Conservation (phyloP, 1,139 yeast genomes). For the Candida sojae region DNA sequence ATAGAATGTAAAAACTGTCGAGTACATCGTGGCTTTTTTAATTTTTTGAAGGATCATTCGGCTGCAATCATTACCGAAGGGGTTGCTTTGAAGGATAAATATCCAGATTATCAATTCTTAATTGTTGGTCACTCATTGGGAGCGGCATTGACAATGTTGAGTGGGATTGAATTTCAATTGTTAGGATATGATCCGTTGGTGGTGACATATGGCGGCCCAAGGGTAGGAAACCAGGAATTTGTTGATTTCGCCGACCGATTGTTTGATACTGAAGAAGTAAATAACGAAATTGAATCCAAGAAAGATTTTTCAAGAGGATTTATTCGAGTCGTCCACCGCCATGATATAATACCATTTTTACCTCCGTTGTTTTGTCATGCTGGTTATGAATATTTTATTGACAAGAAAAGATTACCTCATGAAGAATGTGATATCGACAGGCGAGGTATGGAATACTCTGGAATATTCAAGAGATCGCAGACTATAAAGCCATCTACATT, state of each 20-base stretch:
- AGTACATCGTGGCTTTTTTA: constrained; percentile 61
- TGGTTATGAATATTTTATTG: constrained; percentile 52
- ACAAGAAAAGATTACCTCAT: constrained; percentile 50
- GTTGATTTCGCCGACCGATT: constrained; percentile 51
- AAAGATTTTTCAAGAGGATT: constrained; percentile 31
- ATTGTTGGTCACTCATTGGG: constrained; percentile 76
- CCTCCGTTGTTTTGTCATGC: constrained; percentile 57
- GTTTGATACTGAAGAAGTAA: constrained; percentile 38
- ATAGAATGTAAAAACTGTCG: constrained; percentile 48
- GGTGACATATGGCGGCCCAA: constrained; percentile 62
- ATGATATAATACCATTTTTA: constrained; percentile 57
- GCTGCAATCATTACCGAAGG: constrained; percentile 34
- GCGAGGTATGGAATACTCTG: constrained; percentile 14
- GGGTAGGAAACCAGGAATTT: constrained; percentile 56
- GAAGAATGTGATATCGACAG: constrained; percentile 31
- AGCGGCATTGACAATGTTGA: constrained; percentile 63
- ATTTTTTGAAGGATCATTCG: constrained; percentile 42
- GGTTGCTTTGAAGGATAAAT: constrained; percentile 25
- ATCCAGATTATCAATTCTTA: constrained; percentile 51
- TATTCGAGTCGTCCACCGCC: constrained; percentile 55
- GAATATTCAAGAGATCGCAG: constrained; percentile 8
- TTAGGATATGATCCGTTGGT: constrained; percentile 55
- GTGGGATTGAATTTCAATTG: constrained; percentile 58
- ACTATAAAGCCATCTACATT: constrained; percentile 14
- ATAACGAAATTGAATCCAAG: constrained; percentile 11